Evolutionary conservation across 352 stramenopile genomes (phyloP), one percentile per base, ranked within the genome.

Genomic region (Pilasporangium apinafurcum): DNA sequence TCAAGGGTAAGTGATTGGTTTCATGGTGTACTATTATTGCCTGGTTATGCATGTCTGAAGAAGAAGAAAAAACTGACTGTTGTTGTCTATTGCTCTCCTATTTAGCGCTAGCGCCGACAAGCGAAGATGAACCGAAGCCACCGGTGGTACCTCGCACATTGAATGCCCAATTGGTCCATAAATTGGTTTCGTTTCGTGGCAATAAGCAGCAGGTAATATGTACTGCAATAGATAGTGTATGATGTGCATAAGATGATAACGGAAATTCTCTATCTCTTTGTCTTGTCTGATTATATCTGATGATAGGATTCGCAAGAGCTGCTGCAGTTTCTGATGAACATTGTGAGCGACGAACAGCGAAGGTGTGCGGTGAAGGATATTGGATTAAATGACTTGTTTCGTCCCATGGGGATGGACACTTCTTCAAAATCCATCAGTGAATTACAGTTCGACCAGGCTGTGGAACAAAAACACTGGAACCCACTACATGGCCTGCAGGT

Each of bases 251-350:
- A 35, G 1, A 35, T 8, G 16, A 16, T 26, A 17, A 10, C 1
- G 14, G 14, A 21, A n/a, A n/a, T n/a, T n/a, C n/a, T n/a, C n/a
- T n/a, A 6, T 37, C n/a, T 22, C 4, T 8, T 45, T 12, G 10
- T 42, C 5, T 29, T 16, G 4, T 38, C 16, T n/a, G 13, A 24
- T 25, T 32, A 17, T 43, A 1, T 5, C 4, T 2, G 18, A 8
- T 24, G n/a, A 18, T 37, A 91, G 67, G 82, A 94, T 44, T 82
- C 82, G 25, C 79, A 94, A 52, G 82, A 94, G 52, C 58, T 94
- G 18, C 56, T 94, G 36, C 82, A 92, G 59, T 87, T 88, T 44
- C 59, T 92, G n/a, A 77, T 94, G 51, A 85, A 86, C 41, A 44
- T 89, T 10, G 71, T 94, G n/a, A 64, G 68, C 25, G 64, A 71